Percentiles rank a stretch among this genome's conserved stretches.
phyloP scores from a whole-genome alignment of 345 rosid species.

The Eucalyptus regnans region DNA sequence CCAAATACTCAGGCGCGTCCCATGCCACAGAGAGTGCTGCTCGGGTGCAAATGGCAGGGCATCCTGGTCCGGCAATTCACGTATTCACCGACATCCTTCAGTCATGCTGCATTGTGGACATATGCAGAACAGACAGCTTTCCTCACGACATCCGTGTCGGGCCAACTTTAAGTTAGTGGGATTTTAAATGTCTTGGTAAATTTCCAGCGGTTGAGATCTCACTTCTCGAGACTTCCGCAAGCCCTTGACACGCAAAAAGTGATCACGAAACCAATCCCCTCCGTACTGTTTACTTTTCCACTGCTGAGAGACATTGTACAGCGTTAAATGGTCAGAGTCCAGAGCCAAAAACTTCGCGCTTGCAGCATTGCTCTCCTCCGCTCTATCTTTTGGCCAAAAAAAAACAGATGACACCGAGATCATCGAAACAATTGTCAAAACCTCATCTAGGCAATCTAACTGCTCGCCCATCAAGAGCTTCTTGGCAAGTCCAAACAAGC shows the following conservation, averaged over 20 bases:
- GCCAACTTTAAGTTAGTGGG: conserved; percentile 59
- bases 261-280: conserved; percentile 89
- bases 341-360: conserved; percentile 85
- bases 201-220: conserved; percentile 86
- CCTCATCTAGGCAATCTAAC: conserved; percentile 74
- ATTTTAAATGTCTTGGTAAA: conserved; percentile 70
- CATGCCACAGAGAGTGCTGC: conserved; percentile 82
- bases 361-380: conserved; percentile 87
- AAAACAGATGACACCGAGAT: conserved; percentile 95
- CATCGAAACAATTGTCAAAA: conserved; percentile 94
- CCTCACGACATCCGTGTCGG: conserved; percentile 58
- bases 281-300: conserved; percentile 94
- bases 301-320: conserved; percentile 74
- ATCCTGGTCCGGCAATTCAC: conserved; percentile 75
- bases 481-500: conserved; percentile 97
- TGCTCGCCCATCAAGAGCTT: conserved; percentile 91
- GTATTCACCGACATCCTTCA: conserved; percentile 89
- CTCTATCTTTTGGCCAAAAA: conserved; percentile 91
- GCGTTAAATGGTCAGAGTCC: conserved; percentile 85
- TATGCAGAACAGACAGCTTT: conserved; percentile 91
- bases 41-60: conserved; percentile 94
- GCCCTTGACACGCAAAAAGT: conserved; percentile 73
- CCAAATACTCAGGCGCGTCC: conserved; percentile 84
- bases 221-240: conserved; percentile 81
- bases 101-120: conserved; percentile 77